Base-by-base conservation (phyloP, 257 asterid species). In the Penstemon eatonii region DNA sequence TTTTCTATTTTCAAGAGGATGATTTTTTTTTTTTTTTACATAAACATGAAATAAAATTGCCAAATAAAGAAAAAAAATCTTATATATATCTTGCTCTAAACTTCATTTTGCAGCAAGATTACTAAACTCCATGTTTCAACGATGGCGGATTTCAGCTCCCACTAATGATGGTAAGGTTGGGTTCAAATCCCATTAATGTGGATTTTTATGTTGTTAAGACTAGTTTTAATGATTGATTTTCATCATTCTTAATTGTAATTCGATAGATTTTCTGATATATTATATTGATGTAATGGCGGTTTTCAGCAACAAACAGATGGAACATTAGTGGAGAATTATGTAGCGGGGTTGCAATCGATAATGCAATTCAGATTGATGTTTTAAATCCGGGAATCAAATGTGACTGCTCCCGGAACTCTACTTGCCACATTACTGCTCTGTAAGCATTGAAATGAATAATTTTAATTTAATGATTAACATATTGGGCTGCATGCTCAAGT, bases 271-370 rank as follows among this genome's bases (percentile, higher is more conserved):
- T 25, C 33, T 25, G 33, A 25, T 25, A 25, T 25, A 2, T 25
- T 25, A 2, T 25, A 25, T 25, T 25, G 33, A 25, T 25, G 33
- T 25, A 25, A 25, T 25, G 33, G 33, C 33, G 33, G 33, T 25
- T 25, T 25, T 38, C 78, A 7, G 80, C 81, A 1, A 65, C 71
- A 13, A 13, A 65, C 37, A 51, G 66, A 4, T 84, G 89, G 89
- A 84, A 84, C 74, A 79, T 81, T 9, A 81, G 86, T 36, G 86
- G 89, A 18, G 79, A 76, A 52, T 7, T 79, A 69, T 79, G 89
- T 36, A 81, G 77, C 49, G 85, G 85, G 1, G 64, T 56, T 45
- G 81, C 89, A 52, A 65, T 45, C 11, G 82, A 79, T 50, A 8
- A 65, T 9, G 78, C 89, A 19, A 1, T 19, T 58, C 6, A 42